Evolutionary conservation across 768 basidiomycete species (phyloP), one percentile per base, ranked within the genome.

Genomic region (Trametopsis cervina): DNA sequence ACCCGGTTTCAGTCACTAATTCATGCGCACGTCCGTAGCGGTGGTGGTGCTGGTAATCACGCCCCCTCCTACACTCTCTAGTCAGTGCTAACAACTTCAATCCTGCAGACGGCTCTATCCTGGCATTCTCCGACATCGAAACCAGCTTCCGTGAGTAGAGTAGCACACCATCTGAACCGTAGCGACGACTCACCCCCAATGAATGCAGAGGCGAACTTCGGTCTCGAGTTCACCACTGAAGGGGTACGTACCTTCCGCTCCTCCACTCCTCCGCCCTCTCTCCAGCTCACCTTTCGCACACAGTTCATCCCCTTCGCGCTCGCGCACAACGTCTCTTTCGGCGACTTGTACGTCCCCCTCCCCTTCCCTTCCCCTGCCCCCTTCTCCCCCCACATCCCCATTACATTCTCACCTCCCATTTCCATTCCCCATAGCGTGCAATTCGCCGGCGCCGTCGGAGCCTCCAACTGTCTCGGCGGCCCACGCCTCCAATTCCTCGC

Each of bases 381-480:
- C n/a, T n/a, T n/a, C n/a, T n/a, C n/a, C n/a, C n/a, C n/a, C n/a
- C n/a, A n/a, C n/a, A n/a, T n/a, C n/a, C n/a, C n/a, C n/a, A n/a
- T n/a, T n/a, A n/a, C n/a, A n/a, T n/a, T n/a, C n/a, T n/a, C n/a
- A n/a, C n/a, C n/a, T n/a, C n/a, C n/a, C n/a, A n/a, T n/a, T n/a
- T n/a, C n/a, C n/a, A n/a, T n/a, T n/a, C n/a, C n/a, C n/a, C n/a
- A n/a, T n/a, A n/a, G n/a, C n/a, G n/a, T n/a, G n/a, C n/a, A n/a
- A 42, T 65, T 69, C 42, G 63, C 65, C 23, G 64, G 62, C 35
- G 64, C 63, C 12, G 65, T 70, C 25, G 66, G 60, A 40, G 53
- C 66, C 4, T 56, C 59, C 41, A 69, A 69, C 55, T 72, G 70
- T 50, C 59, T 67, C 17, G 70, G 69, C 43, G 66, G 64, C 21